Percentiles rank a stretch among this genome's conserved stretches.
phyloP scores from a whole-genome alignment of 495 filamentous ascomycete genomes.

The Lepraria neglecta region DNA sequence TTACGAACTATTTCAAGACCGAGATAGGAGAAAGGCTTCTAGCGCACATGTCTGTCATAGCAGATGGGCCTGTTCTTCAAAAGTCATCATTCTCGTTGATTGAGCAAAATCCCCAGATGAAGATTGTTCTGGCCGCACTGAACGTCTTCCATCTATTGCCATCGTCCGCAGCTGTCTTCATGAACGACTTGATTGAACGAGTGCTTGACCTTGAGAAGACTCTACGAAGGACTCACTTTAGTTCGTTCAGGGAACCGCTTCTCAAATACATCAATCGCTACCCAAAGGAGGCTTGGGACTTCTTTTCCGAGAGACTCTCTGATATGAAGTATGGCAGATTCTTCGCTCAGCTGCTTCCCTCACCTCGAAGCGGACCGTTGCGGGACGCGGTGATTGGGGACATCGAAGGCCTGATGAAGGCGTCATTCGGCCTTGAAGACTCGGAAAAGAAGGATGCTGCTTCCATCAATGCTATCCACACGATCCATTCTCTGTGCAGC shows the following conservation, averaged over 20 bases:
- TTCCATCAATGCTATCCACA: constrained; percentile 80
- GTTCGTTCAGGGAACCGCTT: constrained; percentile 87
- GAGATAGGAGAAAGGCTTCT: constrained; percentile 88
- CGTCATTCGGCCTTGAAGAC: constrained; percentile 54
- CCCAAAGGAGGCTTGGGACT: constrained; percentile 76
- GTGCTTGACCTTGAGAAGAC: constrained; percentile 83
- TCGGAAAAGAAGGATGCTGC: constrained; percentile 61
- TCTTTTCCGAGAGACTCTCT: constrained; percentile 66
- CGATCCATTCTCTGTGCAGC: constrained; percentile 65
- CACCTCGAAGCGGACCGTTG: constrained; percentile 66
- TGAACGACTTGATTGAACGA: constrained; percentile 79
- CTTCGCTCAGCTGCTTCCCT: constrained; percentile 79
- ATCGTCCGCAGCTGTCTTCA: constrained; percentile 79
- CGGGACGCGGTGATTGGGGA: constrained; percentile 68
- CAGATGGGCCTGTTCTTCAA: constrained; percentile 70
- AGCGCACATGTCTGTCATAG: constrained; percentile 87
- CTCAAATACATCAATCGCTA: constrained; percentile 92
- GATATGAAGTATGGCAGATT: constrained; percentile 89
- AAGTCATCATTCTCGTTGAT: constrained; percentile 89
- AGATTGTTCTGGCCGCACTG: constrained; percentile 85
- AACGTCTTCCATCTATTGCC: constrained; percentile 95
- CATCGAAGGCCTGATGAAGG: constrained; percentile 59
- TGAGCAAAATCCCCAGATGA: constrained; percentile 85
- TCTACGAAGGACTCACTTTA: constrained; percentile 81
- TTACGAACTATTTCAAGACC: constrained; percentile 99